These are phyloP conservation scores for Cutaneotrichosporon spelunceum DNA, from an alignment of 1,284 basidiomycete genomes.

Conservation along the genomic window DNA sequence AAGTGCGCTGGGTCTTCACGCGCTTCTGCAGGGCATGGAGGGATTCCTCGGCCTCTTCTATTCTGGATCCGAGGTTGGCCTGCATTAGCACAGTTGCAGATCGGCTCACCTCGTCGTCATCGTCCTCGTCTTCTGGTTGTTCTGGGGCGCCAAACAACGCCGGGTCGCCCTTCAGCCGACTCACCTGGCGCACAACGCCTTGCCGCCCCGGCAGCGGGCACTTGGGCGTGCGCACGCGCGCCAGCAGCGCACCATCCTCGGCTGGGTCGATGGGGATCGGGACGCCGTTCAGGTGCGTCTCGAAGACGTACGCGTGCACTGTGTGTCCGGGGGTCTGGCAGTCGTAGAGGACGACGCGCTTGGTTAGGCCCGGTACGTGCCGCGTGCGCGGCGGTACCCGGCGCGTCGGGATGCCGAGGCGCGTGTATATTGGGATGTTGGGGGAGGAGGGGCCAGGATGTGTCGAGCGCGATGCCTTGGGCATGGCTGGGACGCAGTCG, in stretches of 20 bases:
- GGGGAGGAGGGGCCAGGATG: no score
- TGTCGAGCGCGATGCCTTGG: no score
- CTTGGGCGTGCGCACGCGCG: neutral
- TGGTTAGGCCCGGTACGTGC: neutral
- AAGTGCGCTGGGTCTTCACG: neutral
- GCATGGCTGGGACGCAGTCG: neutral
- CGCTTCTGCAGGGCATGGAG: neutral
- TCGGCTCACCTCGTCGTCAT: neutral
- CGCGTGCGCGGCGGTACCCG: neutral
- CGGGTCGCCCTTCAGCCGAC: neutral
- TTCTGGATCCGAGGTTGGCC: neutral
- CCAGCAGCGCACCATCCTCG: neutral
- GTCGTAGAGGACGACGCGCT: constrained; percentile 1
- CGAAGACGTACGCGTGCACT: neutral
- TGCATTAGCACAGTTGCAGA: neutral
- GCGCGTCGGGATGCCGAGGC: constrained; percentile 5
- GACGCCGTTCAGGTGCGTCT: neutral
- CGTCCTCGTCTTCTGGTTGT: neutral
- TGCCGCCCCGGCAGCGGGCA: neutral
- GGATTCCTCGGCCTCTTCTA: neutral
- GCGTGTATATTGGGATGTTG: neutral
- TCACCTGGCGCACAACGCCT: neutral
- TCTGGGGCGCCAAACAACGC: neutral
- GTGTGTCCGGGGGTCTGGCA: neutral
- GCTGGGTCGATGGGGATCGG: neutral